Percentiles rank a stretch among this genome's conserved stretches.
Conservation (phyloP, 192 early-diverging fungal genomes). For the Thamnidium elegans region DNA sequence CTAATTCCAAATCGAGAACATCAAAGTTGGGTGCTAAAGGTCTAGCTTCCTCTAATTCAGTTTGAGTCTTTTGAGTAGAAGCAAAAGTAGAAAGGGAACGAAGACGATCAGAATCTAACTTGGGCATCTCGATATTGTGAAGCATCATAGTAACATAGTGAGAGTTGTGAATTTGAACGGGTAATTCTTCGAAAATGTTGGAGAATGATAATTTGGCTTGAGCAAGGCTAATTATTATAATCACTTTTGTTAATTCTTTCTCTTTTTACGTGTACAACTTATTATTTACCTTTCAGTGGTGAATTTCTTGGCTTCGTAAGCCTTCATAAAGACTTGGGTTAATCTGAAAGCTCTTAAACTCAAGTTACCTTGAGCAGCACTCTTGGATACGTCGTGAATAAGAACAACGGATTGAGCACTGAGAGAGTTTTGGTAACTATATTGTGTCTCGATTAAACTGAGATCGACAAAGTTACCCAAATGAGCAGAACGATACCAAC, state of each 20-base stretch:
- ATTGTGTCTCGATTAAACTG: constrained; percentile 87
- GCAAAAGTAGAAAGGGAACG: constrained; percentile 62
- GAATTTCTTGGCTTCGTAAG: constrained; percentile 81
- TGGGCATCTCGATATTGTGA: constrained; percentile 61
- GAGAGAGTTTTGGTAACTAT: constrained; percentile 85
- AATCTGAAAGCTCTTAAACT: constrained; percentile 86
- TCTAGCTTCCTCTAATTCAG: constrained; percentile 36
- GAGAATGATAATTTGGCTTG: constrained; percentile 78
- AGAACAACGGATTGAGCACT: constrained; percentile 82
- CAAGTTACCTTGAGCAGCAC: constrained; percentile 80
- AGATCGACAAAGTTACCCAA: constrained; percentile 88
- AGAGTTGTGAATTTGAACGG: constrained; percentile 84
- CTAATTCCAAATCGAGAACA: constrained; percentile 78
- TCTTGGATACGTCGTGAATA: constrained; percentile 88
- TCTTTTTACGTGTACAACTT: background rate
- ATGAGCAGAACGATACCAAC: constrained; percentile 94
- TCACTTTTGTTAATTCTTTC: background rate
- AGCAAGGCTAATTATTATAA: constrained; percentile 42
- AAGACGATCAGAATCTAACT: constrained; percentile 49
- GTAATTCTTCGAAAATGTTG: constrained; percentile 88
- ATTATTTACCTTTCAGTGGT: constrained; percentile 63
- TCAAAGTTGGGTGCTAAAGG: constrained; percentile 61
- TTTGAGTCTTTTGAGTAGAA: constrained; percentile 28
- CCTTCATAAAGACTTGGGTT: constrained; percentile 77
- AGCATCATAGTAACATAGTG: constrained; percentile 76